Conservation (phyloP, 2,329 filamentous ascomycete species). For the Sporothrix pallida region DNA sequence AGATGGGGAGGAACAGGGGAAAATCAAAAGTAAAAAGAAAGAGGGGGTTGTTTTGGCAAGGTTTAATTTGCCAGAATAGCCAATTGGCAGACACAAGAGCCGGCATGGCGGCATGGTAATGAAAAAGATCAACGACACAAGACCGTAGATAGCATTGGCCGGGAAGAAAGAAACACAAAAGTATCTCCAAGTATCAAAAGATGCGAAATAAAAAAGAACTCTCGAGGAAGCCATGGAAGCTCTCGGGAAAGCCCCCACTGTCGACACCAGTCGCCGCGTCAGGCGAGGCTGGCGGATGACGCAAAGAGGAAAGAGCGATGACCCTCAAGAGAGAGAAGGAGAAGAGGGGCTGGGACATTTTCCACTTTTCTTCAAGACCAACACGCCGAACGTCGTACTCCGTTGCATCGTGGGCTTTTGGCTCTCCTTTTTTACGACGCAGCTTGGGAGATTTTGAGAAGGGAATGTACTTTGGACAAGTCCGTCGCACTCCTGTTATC, state of each 20-base stretch:
- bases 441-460: too few relatives aligned
- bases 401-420: background rate
- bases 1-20: background rate
- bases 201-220: background rate
- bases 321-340: background rate
- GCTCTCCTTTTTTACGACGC: too few relatives aligned
- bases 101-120: background rate
- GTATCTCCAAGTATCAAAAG: background rate
- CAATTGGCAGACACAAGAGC: conserved; percentile 13
- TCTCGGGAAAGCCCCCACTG: background rate
- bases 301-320: background rate
- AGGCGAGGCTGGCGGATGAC: conserved; percentile 24
- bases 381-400: conserved; percentile 10
- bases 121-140: background rate
- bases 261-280: conserved; percentile 12
- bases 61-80: conserved; percentile 18
- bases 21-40: background rate
- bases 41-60: background rate
- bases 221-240: background rate
- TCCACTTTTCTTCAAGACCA: background rate
- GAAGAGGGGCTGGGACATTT: background rate
- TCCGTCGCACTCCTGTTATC: background rate
- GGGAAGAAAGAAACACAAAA: background rate
- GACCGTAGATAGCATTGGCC: background rate
- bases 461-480: too few relatives aligned